Base-by-base conservation (phyloP, 306 rosid species). In the Trichosanthes cucumerina region DNA sequence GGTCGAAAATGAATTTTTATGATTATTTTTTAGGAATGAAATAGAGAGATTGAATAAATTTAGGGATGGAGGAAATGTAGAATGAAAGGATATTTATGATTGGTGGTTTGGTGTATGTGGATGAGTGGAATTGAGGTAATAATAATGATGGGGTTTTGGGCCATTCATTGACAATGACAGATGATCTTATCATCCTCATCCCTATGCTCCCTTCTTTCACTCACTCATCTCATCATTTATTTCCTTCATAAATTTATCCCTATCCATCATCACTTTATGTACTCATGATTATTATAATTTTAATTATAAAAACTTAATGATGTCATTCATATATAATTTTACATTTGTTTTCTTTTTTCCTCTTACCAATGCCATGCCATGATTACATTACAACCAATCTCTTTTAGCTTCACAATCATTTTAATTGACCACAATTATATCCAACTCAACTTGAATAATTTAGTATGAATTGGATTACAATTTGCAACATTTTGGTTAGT, bases 121-220 rank as follows among this genome's bases (percentile, higher is more conserved):
- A 65, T 65, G 75, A 66, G 73, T 69, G 50, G 75, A 69, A 15
- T 43, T 69, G 75, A 39, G 54, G 75, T 68, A 60, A 57, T 58
- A 57, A 77, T 78, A 53, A 84, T 80, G 82, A 46, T 46, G 50
- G 16, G 53, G 28, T 19, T 69, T 85, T 78, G 68, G 82, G 85
- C 58, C 16, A 56, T 54, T 23, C 39, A 12, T 10, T 54, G 79
- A 77, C 70, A 77, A 23, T 26, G 79, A 77, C 79, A 77, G 50
- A 39, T 24, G 62, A 74, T 74, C 63, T 74, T 50, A 74, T 74
- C 46, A 74, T 49, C 62, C 76, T 12, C 33, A n/a, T 41, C 75
- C 36, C 54, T 28, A 60, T 60, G 68, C n/a, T 39, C 34, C 54
- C 19, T 43, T 69, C 19, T 4, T 43, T 49, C 26, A 8, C n/a